Base-by-base conservation (phyloP, 371 early-diverging fungal species). In the Syncephalis plumigaleata region DNA sequence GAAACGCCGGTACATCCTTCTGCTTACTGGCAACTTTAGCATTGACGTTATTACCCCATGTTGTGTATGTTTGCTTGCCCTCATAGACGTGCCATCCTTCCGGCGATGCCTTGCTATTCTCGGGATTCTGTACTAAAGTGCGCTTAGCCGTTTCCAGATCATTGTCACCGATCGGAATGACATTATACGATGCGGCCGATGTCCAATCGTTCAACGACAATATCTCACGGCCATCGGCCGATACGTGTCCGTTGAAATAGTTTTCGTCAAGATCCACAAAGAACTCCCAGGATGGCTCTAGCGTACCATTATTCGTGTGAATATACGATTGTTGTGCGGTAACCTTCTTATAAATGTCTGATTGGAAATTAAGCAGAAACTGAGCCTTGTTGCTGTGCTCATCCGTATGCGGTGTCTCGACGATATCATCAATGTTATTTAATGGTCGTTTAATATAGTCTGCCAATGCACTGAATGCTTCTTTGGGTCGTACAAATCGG, bases 171-270 rank as follows among this genome's bases (percentile, higher is more conserved):
- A 89, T 63, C 1, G 91, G 92, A 53, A 70, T 91, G 47, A 92
- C 84, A 46, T 76, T 78, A 42, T 65, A 66, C 43, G 75, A 61
- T 9, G 79, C 75, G 57, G 85, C 77, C n/a, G 75, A 55, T 8
- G 85, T 84, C 93, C 93, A 95, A 65, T 92, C 90, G 13, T 86
- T 63, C 17, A 95, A 64, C 36, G 73, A 62, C 37, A 81, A 49
- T 13, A 91, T 65, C 45, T 68, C 70, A 2, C 21, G 17, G 2
- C 21, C 9, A 51, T 67, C 63, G 9, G 90, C 79, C 50, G 81
- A 70, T 36, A 95, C 71, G 44, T 86, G 86, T 13, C 75, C 85
- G 53, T 84, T 74, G 67, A 81, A 86, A 87, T 89, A 92, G 63
- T 89, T 75, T 55, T 87, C 80, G 46, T 77, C 66, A 64, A 91